Percentiles rank a stretch among this genome's conserved stretches.
Evolutionary conservation across 2,329 filamentous ascomycete genomes (phyloP).

Genomic region (Allantophomopsis cytisporea): DNA sequence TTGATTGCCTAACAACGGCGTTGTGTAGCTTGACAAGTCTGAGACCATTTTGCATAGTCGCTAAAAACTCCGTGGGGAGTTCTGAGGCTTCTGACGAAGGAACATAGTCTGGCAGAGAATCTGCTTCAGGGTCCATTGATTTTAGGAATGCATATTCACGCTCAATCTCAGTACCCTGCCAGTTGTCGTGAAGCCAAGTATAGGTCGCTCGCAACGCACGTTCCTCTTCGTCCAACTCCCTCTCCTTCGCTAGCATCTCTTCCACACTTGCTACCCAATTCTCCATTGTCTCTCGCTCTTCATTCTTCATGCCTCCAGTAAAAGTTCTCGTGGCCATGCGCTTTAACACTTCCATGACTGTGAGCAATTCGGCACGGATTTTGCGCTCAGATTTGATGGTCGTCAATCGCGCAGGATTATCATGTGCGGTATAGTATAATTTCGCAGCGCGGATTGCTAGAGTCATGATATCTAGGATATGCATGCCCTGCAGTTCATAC

Average conservation of each 20-base stretch:
- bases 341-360: slow-evolving; percentile 82
- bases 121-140: slow-evolving; percentile 52
- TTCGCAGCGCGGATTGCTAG: slow-evolving; percentile 92
- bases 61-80: slow-evolving; percentile 62
- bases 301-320: slow-evolving; percentile 62
- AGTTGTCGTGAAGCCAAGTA: slow-evolving; percentile 70
- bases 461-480: slow-evolving; percentile 84
- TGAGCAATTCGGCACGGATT: slow-evolving; percentile 71
- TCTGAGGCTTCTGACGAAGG: slow-evolving; percentile 29
- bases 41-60: slow-evolving; percentile 63
- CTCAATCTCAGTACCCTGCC: slow-evolving; percentile 61
- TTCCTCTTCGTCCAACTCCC: slow-evolving; percentile 64
- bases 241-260: slow-evolving; percentile 62
- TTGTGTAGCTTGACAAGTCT: slow-evolving; percentile 83
- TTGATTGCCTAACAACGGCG: slow-evolving; percentile 70
- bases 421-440: slow-evolving; percentile 90
- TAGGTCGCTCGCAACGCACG: slow-evolving; percentile 50
- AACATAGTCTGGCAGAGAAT: slow-evolving; percentile 55
- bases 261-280: slow-evolving; percentile 72
- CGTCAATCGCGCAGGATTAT: slow-evolving; percentile 73
- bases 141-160: slow-evolving; percentile 71
- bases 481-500: slow-evolving; percentile 82
- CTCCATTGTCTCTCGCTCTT: slow-evolving; percentile 64
- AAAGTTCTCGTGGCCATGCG: slow-evolving; percentile 84
- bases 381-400: slow-evolving; percentile 78